These are phyloP conservation scores for Dysphania ambrosioides DNA, from an alignment of 148 eudicot genomes.

Conservation along the genomic window DNA sequence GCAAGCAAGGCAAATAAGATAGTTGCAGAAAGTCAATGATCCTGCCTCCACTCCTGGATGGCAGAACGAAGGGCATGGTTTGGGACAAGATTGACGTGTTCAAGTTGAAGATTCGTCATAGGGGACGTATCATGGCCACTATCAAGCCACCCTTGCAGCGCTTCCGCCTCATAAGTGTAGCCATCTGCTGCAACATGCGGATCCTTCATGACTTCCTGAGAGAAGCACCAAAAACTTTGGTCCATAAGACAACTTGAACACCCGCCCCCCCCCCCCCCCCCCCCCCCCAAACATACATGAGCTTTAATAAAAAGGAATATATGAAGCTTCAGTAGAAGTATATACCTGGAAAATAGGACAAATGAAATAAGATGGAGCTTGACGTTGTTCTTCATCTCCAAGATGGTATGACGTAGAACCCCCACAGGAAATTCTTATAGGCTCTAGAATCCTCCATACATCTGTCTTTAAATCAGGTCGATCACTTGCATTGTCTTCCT, in stretches of 20 bases:
- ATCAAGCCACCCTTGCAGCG: conserved; percentile 72
- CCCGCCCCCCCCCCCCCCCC: no score
- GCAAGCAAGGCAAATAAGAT: not conserved
- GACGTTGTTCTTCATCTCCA: conserved; percentile 38
- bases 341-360: conserved; percentile 85
- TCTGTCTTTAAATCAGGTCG: conserved; percentile 70
- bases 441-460: conserved; percentile 69
- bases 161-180: conserved; percentile 79
- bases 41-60: conserved; percentile 79
- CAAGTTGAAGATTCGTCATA: conserved; percentile 67
- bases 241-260: not conserved
- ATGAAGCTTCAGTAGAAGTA: not conserved
- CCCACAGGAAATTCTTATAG: conserved; percentile 52
- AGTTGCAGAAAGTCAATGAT: not conserved
- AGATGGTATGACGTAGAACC: conserved; percentile 32
- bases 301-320: no score
- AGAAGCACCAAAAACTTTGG: not conserved
- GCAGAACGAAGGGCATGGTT: conserved; percentile 87
- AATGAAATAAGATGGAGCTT: conserved; percentile 65
- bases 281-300: no score
- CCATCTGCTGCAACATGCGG: conserved; percentile 85
- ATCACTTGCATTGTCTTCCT: conserved; percentile 25
- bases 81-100: conserved; percentile 54
- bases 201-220: conserved; percentile 46
- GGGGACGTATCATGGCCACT: conserved; percentile 76